Percentiles rank a stretch among this genome's conserved stretches.
Evolutionary conservation across 148 eudicot genomes (phyloP).

Genomic region (Diospyros kaki): DNA sequence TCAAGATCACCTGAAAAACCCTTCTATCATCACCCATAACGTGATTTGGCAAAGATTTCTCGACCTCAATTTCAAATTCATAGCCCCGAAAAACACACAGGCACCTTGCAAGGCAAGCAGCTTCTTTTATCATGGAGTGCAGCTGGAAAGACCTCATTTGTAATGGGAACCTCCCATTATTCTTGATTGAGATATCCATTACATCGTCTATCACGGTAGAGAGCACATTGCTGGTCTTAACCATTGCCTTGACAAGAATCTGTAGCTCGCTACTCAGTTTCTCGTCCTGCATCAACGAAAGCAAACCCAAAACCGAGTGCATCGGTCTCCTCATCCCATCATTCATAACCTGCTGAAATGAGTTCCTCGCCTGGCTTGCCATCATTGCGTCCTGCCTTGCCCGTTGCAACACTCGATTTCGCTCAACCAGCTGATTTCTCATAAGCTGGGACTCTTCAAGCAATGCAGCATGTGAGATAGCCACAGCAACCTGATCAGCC

Average conservation of each 20-base stretch:
- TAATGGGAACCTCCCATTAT: conserved; percentile 50
- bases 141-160: conserved; percentile 45
- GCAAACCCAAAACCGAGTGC: conserved; percentile 71
- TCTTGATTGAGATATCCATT: conserved; percentile 60
- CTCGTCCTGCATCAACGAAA: conserved; percentile 60
- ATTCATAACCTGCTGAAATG: conserved; percentile 71
- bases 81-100: conserved; percentile 47
- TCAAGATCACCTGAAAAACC: conserved; percentile 66
- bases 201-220: conserved; percentile 59
- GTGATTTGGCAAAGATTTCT: conserved; percentile 44
- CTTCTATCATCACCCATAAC: conserved; percentile 72
- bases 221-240: conserved; percentile 59
- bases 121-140: conserved; percentile 56
- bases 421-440: conserved; percentile 54
- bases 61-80: conserved; percentile 49
- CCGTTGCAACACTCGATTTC: conserved; percentile 57
- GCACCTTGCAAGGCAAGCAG: conserved; percentile 64
- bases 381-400: conserved; percentile 57
- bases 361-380: conserved; percentile 69
- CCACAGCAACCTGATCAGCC: conserved; percentile 87
- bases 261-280: conserved; percentile 35
- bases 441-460: conserved; percentile 68
- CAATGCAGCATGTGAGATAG: conserved; percentile 73
- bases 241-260: conserved; percentile 56
- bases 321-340: conserved; percentile 67